Base-by-base conservation (phyloP, 1,139 yeast species). In the Candida mesenterica region DNA sequence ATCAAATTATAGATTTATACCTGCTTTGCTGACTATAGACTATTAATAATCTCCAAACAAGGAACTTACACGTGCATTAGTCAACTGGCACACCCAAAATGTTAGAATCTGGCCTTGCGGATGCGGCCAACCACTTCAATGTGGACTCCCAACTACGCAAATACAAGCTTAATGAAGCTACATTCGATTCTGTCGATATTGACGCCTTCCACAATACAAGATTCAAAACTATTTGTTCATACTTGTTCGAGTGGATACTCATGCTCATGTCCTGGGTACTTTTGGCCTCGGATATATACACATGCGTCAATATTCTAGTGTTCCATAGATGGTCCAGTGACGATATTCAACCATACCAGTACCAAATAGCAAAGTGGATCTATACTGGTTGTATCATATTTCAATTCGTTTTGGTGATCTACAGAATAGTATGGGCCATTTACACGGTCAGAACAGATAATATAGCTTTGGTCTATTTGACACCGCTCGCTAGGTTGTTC, bases 301-400 rank as follows among this genome's bases (percentile, higher is more conserved):
- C 96, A 0, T 81, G 94, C 54, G 63, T 88, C 40, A 80, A 77
- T 46, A 74, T 88, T 35, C 65, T 88, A 45, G 94, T 85, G 2
- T 82, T 82, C 58, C 78, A 84, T 50, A 68, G 77, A 37, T 88
- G 96, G 96, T 76, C 84, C 3, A 66, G 77, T 10, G 59, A 65
- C 53, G 62, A 74, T 69, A 40, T 79, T 62, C 53, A 75, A 75
- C 54, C 85, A 72, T 42, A 78, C 74, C 63, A 71, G 51, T 54
- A 82, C 74, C 40, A 77, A 7, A 52, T 65, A 9, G 76, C 94
- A 36, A 79, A 85, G 53, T 84, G 95, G 89, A 66, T 88, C 12
- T 88, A 87, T 55, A 82, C 90, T 7, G 88, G 83, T 1, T 88
- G 96, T 55, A 88, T 88, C 42, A 72, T 88, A n/a, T 75, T 86